phyloP scores from a whole-genome alignment of 805 yeast genomes.

The Kodamaea jinghongensis region DNA sequence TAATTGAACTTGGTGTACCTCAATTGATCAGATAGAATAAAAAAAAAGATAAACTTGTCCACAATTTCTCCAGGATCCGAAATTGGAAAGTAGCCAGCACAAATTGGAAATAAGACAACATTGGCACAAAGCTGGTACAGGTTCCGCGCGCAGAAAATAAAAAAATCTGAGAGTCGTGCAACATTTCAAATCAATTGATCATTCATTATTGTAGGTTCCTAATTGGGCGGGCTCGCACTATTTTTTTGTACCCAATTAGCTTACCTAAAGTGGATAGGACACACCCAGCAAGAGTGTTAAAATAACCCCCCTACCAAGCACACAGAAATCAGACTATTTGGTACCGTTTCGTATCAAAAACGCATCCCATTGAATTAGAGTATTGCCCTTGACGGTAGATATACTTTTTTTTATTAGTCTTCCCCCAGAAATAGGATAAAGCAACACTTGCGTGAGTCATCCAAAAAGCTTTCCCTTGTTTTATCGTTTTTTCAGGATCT shows the following conservation, averaged over 20 bases:
- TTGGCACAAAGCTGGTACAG: slow-evolving; percentile 4
- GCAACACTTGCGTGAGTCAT: too few relatives aligned
- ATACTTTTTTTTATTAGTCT: too few relatives aligned
- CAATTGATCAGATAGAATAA: too few relatives aligned
- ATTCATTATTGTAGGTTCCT: slow-evolving; percentile 7
- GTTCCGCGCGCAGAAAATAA: background rate
- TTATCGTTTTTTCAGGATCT: slow-evolving; percentile 4
- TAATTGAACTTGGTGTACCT: too few relatives aligned
- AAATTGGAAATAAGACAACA: slow-evolving; percentile 5
- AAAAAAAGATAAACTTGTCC: too few relatives aligned
- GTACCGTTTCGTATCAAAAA: too few relatives aligned
- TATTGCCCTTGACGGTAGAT: too few relatives aligned
- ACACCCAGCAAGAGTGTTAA: slow-evolving; percentile 2
- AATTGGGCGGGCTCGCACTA: slow-evolving; percentile 4
- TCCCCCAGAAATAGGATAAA: too few relatives aligned
- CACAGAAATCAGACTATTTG: background rate
- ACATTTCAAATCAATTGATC: slow-evolving; percentile 3
- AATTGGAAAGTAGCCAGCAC: slow-evolving; percentile 10
- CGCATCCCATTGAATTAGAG: too few relatives aligned
- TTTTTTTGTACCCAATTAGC: slow-evolving; percentile 5
- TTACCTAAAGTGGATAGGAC: slow-evolving; percentile 2
- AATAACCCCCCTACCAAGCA: background rate
- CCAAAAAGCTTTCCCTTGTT: too few relatives aligned
- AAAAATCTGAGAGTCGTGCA: too few relatives aligned
- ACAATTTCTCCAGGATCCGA: background rate